A percentile compares a stretch with the other conserved stretches of the same genome.
Evolutionary conservation across 2,329 filamentous ascomycete genomes (phyloP).

Genomic region (Colletotrichum cordylinicola): DNA sequence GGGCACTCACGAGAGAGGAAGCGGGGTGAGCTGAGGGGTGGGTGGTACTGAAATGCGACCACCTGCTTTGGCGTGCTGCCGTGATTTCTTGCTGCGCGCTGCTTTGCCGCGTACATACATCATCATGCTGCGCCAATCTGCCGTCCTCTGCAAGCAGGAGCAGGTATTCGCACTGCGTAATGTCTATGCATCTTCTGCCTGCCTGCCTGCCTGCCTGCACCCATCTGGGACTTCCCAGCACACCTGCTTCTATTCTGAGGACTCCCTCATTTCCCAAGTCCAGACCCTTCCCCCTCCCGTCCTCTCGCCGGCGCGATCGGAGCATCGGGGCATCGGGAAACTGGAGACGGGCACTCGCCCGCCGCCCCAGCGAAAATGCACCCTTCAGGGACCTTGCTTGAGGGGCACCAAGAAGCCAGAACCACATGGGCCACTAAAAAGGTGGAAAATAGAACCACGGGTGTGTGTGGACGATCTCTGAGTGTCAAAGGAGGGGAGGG

Average conservation of each 20-base stretch:
- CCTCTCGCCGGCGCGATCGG: neutral
- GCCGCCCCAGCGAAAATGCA: neutral
- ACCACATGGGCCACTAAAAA: neutral
- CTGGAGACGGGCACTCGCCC: neutral
- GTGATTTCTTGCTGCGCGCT: neutral
- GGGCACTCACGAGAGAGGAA: neutral
- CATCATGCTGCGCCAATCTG: neutral
- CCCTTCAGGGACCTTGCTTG: conserved; percentile 1
- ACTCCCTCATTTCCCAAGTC: neutral
- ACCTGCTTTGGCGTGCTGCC: neutral
- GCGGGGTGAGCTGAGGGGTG: conserved; percentile 7
- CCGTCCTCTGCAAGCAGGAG: neutral
- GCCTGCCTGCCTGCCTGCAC: neutral
- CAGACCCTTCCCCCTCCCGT: conserved; percentile 1
- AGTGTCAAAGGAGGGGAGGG: neutral
- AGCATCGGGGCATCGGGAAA: neutral
- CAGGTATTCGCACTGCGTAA: neutral
- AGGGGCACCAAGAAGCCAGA: neutral
- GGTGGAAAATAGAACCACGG: neutral
- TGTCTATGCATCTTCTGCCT: neutral
- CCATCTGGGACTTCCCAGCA: neutral
- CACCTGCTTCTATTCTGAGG: conserved; percentile 6
- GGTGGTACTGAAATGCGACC: neutral
- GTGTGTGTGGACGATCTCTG: neutral
- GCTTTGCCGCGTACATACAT: neutral